Base-by-base conservation (phyloP, 1,284 basidiomycete species). In the Cryptococcus jaspeensis region DNA sequence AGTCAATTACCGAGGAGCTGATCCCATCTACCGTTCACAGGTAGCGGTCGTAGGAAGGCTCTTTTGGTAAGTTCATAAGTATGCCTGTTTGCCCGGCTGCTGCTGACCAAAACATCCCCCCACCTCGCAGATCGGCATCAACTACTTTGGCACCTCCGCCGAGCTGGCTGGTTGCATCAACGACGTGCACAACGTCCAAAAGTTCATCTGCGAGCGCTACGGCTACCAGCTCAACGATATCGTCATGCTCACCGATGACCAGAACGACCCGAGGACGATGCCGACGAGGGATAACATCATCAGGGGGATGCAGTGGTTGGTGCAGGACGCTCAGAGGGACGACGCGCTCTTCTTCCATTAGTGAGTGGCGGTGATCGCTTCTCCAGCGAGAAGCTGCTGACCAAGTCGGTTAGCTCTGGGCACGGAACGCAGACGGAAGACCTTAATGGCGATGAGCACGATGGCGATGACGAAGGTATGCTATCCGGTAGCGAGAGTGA, bases 281-380 rank as follows among this genome's bases (percentile, higher is more conserved):
- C 92, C 92, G 0, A 94, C 90, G 0, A 81, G 79, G 61, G 81
- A 81, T n/a, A 96, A 96, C 70, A 94, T 96, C 47, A 85, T 90
- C 12, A 74, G 80, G 55, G 92, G 87, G 1, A 93, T 94, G 89
- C 83, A 85, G 61, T 96, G 93, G 92, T 84, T 96, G n/a, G 89
- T 93, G 13, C 77, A 76, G 9, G 87, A 82, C 63, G 92, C 92
- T 15, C 77, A 80, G 46, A 86, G 89, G 3, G 87, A 94, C 65
- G 92, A 95, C 69, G 87, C 91, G 0, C 79, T 95, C 39, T 94
- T 95, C 81, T 92, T 95, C 82, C 92, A 94, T 69, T 95, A 73
- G 90, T 90, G 64, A 56, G 85, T 71, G 4, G 46, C 22, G n/a
- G n/a, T n/a, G n/a, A n/a, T 48, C 55, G 49, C 35, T 20, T 51